Evolutionary conservation across 2,329 filamentous ascomycete genomes (phyloP), one percentile per base, ranked within the genome.

Genomic region (Penicillium sp.): DNA sequence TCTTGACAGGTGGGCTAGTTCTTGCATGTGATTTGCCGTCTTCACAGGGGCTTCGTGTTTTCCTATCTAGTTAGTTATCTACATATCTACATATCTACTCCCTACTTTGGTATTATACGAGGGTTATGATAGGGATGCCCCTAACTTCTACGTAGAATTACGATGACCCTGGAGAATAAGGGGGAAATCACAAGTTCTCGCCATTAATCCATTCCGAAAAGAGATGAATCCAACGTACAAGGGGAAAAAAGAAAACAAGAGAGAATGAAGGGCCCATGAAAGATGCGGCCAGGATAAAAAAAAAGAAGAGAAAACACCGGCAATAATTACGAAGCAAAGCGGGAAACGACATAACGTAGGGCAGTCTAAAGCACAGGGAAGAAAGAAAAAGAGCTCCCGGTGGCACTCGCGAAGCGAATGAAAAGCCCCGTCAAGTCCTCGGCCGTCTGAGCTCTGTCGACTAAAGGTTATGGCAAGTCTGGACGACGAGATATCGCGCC

Each of bases 151-250:
- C 14, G 8, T 20, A 20, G 31, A 3, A 18, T 11, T 34, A 8
- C 3, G 16, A 34, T 34, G 31, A 34, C 3, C 26, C 14, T 34
- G 9, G 7, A 11, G 3, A 34, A 34, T 16, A 16, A 39, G 18
- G 31, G 23, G 13, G 44, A 48, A 55, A 50, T 55, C 54, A 52
- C 60, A 59, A 55, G 55, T 63, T 58, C 59, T 65, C 58, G 60
- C 60, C 63, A 66, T 67, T 68, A 67, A 59, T 65, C 52, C 62
- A 60, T 64, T 66, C 59, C 59, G 40, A 62, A 34, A 37, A 59
- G 55, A 58, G 56, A 61, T 54, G 56, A 62, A 59, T 63, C 63
- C 64, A 66, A 67, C 59, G 55, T 62, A 63, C 57, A 56, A 58
- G 45, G 47, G 36, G 46, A 50, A 47, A 46, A 51, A 49, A 53